Conservation (phyloP, 805 yeast species). For the Candida dendrica region DNA sequence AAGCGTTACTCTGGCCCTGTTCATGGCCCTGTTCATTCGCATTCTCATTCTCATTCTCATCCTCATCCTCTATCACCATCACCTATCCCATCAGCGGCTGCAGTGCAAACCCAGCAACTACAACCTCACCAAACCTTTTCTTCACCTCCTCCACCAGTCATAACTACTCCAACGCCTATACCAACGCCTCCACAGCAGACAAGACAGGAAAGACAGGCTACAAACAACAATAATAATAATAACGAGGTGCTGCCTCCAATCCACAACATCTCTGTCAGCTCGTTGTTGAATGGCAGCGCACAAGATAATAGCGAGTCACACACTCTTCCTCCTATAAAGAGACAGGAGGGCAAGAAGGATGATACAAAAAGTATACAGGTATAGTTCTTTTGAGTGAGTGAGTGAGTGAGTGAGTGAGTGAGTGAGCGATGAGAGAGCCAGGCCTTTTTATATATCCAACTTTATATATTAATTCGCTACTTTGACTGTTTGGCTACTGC, state of each 20-base stretch:
- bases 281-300: background rate
- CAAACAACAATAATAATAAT: background rate
- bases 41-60: too few species aligned
- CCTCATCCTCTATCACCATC: background rate
- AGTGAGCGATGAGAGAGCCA: too few species aligned
- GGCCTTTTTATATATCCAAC: too few species aligned
- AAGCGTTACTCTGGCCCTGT: slow-evolving; percentile 5
- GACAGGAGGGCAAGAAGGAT: background rate
- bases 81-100: background rate
- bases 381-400: too few species aligned
- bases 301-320: background rate
- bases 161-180: background rate
- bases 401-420: too few species aligned
- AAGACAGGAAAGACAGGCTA: background rate
- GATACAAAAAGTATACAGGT: slow-evolving; percentile 1
- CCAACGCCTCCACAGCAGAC: background rate
- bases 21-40: background rate
- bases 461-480: too few species aligned
- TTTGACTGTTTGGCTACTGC: too few species aligned
- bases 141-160: background rate
- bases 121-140: background rate
- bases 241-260: slow-evolving; percentile 4
- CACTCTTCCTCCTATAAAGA: background rate
- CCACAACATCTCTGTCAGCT: slow-evolving; percentile 4
- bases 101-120: background rate